Percentiles rank a stretch among this genome's conserved stretches.
Evolutionary conservation across 2,329 filamentous ascomycete genomes (phyloP).

Genomic region (Paraconiothyrium sp.): DNA sequence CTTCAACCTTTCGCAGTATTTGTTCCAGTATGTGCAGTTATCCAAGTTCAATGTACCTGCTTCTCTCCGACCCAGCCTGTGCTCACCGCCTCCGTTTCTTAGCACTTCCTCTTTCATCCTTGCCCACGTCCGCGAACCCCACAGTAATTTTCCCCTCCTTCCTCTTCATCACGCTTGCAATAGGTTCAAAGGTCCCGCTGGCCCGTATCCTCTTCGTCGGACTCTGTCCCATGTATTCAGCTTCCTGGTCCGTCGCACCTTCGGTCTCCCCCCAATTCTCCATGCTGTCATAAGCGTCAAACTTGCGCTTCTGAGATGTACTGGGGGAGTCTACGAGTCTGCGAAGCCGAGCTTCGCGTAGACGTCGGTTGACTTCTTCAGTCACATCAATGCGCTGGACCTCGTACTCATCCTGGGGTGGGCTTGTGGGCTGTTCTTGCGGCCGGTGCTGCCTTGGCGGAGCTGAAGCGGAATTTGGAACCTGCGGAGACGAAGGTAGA

Average conservation of each 20-base stretch:
- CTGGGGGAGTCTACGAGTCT: constrained; percentile 44
- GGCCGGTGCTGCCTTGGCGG: constrained; percentile 22
- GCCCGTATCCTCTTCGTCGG: constrained; percentile 38
- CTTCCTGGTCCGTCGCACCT: constrained; percentile 20
- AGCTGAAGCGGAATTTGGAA: constrained; percentile 23
- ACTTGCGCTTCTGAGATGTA: constrained; percentile 48
- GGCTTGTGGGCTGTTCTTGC: constrained; percentile 28
- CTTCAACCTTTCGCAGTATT: not conserved
- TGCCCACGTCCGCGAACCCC: constrained; percentile 5
- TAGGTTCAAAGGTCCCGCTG: constrained; percentile 37
- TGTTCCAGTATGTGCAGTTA: too few species aligned
- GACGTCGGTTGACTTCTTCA: constrained; percentile 43
- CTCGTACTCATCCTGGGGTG: constrained; percentile 29
- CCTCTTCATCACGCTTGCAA: constrained; percentile 27
- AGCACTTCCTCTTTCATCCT: not conserved
- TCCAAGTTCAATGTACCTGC: too few species aligned
- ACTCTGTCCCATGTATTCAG: constrained; percentile 27
- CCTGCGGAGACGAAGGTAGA: constrained; percentile 18
- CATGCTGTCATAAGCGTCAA: constrained; percentile 34
- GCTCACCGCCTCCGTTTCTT: constrained; percentile 9
- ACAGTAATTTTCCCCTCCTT: constrained; percentile 21
- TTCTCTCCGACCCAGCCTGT: too few species aligned
- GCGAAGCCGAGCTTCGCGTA: constrained; percentile 41
- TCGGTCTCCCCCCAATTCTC: constrained; percentile 30
- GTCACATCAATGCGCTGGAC: constrained; percentile 44